Conservation (phyloP, 257 asterid species). For the Asclepias syriaca region DNA sequence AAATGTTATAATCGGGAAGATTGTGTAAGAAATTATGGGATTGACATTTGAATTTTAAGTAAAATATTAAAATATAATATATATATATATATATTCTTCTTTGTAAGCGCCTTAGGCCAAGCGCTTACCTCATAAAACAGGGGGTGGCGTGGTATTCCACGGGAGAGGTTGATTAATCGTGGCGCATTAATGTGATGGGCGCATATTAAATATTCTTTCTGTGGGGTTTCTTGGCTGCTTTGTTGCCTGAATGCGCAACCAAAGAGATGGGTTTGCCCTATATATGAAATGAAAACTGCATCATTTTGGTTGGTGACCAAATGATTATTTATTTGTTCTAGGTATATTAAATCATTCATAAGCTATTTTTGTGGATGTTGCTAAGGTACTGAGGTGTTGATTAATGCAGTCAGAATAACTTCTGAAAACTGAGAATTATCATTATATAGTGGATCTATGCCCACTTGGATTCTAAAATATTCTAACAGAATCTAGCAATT, state of each 20-base stretch:
- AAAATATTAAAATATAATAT: too few species aligned
- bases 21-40: too few species aligned
- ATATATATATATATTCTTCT: too few species aligned
- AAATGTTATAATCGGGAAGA: too few species aligned
- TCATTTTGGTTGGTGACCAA: not conserved
- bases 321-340: not conserved
- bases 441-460: not conserved
- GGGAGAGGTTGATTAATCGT: slow-evolving; percentile 54
- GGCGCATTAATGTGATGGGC: slow-evolving; percentile 81
- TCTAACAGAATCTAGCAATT: not conserved
- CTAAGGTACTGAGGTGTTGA: not conserved
- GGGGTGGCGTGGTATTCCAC: slow-evolving; percentile 84
- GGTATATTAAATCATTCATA: not conserved
- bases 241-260: slow-evolving; percentile 16
- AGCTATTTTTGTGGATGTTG: not conserved
- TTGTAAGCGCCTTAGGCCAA: slow-evolving; percentile 64
- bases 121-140: slow-evolving; percentile 58
- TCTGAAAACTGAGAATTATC: not conserved
- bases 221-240: slow-evolving; percentile 10
- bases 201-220: slow-evolving; percentile 25
- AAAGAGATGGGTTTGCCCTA: slow-evolving; percentile 19
- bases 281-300: not conserved
- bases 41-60: too few species aligned
- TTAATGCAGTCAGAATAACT: not conserved
- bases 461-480: too few species aligned